A percentile compares a stretch with the other conserved stretches of the same genome.
Conservation (phyloP, 768 basidiomycete genomes). For the Calocybe gangraenosa region DNA sequence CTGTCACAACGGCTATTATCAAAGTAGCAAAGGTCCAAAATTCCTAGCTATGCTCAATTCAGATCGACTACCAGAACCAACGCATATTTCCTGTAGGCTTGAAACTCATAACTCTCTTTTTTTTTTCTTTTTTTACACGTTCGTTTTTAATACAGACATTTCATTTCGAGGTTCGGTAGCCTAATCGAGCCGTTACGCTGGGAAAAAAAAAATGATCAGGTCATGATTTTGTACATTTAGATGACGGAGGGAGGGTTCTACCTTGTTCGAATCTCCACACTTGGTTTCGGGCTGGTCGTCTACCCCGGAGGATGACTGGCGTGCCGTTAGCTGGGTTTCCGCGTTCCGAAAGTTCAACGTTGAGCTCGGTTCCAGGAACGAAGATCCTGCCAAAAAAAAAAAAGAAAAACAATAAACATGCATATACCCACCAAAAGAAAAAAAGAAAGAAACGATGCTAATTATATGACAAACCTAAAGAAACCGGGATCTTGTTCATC, state of each 20-base stretch:
- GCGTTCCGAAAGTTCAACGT: constrained; percentile 37
- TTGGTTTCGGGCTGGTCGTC: constrained; percentile 37
- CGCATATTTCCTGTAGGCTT: no score
- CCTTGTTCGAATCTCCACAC: constrained; percentile 31
- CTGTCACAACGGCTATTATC: constrained; percentile 24
- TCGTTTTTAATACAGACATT: no score
- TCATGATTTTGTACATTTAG: background rate
- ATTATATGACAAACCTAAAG: constrained; percentile 17
- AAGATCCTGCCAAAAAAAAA: constrained; percentile 38
- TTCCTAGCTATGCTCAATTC: background rate
- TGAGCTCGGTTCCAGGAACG: constrained; percentile 22
- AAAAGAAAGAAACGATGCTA: no score
- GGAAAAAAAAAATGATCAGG: no score
- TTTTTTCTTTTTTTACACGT: no score
- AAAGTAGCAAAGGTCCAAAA: constrained; percentile 13
- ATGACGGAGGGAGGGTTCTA: constrained; percentile 1
- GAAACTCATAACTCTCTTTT: no score
- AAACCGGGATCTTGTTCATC: constrained; percentile 11
- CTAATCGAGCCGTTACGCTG: no score
- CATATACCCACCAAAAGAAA: no score
- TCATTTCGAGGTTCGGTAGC: no score
- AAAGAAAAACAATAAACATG: background rate
- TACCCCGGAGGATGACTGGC: constrained; percentile 34
- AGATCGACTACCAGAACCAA: no score
- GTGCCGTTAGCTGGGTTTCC: constrained; percentile 40